Evolutionary conservation across 1,139 yeast species (phyloP).

Genomic region (Suhomyces terraborum): DNA sequence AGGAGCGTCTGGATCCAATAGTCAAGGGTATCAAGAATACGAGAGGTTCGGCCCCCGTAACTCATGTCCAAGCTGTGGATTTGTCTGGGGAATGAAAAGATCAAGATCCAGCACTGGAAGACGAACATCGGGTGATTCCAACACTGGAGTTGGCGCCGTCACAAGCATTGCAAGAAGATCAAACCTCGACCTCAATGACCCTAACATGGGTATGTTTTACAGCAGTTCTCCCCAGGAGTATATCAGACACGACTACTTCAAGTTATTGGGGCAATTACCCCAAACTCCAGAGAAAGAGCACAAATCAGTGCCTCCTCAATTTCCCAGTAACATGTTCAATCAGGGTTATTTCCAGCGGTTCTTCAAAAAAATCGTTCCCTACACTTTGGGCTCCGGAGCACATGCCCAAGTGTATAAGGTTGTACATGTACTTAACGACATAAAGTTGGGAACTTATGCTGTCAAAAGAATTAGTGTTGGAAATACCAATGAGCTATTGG

Average conservation of each 20-base stretch:
- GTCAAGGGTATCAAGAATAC: background rate
- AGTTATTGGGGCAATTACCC: constrained; percentile 36
- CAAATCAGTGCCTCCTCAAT: constrained; percentile 9
- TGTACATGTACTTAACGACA: constrained; percentile 71
- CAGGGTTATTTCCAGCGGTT: constrained; percentile 76
- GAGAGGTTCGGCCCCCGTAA: background rate
- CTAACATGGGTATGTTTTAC: background rate
- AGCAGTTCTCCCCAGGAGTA: constrained; percentile 19
- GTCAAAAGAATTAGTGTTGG: constrained; percentile 85
- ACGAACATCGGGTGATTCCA: constrained; percentile 9
- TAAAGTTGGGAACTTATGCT: constrained; percentile 77
- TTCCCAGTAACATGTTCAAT: constrained; percentile 53
- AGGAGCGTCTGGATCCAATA: background rate
- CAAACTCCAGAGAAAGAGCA: constrained; percentile 6
- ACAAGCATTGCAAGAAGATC: background rate
- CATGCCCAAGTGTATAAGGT: constrained; percentile 84
- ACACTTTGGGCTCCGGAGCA: constrained; percentile 72
- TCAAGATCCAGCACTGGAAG: background rate
- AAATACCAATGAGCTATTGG: constrained; percentile 64
- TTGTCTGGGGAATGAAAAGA: constrained; percentile 23
- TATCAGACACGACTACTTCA: constrained; percentile 45
- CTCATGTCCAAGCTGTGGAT: constrained; percentile 50
- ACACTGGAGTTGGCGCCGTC: background rate
- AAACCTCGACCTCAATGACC: background rate
- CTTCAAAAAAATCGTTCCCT: constrained; percentile 51